Evolutionary conservation across 768 basidiomycete genomes (phyloP), one percentile per base, ranked within the genome.

Genomic region (Exsudoporus frostii): DNA sequence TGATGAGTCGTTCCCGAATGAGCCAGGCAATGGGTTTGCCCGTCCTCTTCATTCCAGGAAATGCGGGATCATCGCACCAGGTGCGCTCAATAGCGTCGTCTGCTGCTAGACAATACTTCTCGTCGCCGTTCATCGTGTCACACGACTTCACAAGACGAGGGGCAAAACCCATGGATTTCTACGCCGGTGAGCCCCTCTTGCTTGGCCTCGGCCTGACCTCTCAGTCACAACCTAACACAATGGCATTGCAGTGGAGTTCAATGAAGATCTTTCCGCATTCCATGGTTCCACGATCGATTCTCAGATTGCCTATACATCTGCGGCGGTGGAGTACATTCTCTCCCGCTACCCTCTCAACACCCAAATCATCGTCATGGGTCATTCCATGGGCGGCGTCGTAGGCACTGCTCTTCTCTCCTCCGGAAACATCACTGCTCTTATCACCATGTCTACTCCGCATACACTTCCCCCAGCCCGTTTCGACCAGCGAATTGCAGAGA

Each of bases 401-500:
- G 92, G 91, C 9, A 83, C 85, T 0, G 84, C 89, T 6, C 76
- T 95, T 14, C 80, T 95, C 10, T 83, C 88, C 2, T 82, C 84
- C 7, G 59, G 67, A 8, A 69, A 83, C 49, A 83, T 96, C 37
- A 82, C 87, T 9, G 82, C 85, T 0, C 79, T 98, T 53, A 81
- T 98, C 64, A 98, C 97, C n/a, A 90, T 99, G 89, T 93, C 93
- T 1, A 91, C 96, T 0, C 97, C 97, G 0, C 92, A 97, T 63
- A 79, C 78, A 2, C 77, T 93, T 3, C 90, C 95, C 5, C 96
- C 97, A 0, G 91, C 88, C 2, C 82, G 93, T 1, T 88, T 98
- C 59, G 94, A 98, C 66, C 71, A 79, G 2, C 80, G 86, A 4
- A 83, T 98, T 46, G 88, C 92, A 55, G 69, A 65, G n/a, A 76